Base-by-base conservation (phyloP, 164 flowering plant genomes). In the Tetrastigma voinierianum region DNA sequence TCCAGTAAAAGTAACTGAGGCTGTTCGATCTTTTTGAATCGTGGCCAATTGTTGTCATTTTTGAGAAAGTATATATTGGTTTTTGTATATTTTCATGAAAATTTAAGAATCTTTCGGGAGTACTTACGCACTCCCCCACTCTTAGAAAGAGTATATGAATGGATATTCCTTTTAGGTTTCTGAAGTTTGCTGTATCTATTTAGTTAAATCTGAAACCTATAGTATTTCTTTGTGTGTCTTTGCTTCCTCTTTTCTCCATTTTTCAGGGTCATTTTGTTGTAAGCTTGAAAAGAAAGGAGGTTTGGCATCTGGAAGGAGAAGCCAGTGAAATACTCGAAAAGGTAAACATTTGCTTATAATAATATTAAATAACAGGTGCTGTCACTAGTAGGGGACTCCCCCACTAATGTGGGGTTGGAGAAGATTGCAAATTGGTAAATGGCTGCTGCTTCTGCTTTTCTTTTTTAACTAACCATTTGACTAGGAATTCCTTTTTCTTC, bases 41-140 rank as follows among this genome's bases (percentile, higher is more conserved):
- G n/a, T 46, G 64, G 63, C 69, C 67, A 15, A 47, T 55, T 65
- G 66, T 55, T 52, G 59, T 71, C 73, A 65, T 64, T 78, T 69
- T 74, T 74, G 66, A 45, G 63, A 58, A 71, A 68, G 67, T 71
- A 77, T 55, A 72, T 70, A 67, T 58, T 67, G 59, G 61, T 68
- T 60, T 56, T 47, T 77, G 73, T 76, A 72, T 55, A 72, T 65
- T 57, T 68, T 59, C 51, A 64, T 58, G 68, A 52, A 47, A 46
- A 53, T 58, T 51, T 46, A 67, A 43, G n/a, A n/a, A n/a, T n/a
- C n/a, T n/a, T n/a, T n/a, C n/a, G n/a, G n/a, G 64, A 70, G 32
- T 40, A 24, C 54, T 67, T 46, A 7, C 20, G 52, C 57, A 10
- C 24, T 45, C 24, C 40, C 40, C 40, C 40, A 3, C 7, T 57